Base-by-base conservation (phyloP, 306 rosid species). In the Urtica urens region DNA sequence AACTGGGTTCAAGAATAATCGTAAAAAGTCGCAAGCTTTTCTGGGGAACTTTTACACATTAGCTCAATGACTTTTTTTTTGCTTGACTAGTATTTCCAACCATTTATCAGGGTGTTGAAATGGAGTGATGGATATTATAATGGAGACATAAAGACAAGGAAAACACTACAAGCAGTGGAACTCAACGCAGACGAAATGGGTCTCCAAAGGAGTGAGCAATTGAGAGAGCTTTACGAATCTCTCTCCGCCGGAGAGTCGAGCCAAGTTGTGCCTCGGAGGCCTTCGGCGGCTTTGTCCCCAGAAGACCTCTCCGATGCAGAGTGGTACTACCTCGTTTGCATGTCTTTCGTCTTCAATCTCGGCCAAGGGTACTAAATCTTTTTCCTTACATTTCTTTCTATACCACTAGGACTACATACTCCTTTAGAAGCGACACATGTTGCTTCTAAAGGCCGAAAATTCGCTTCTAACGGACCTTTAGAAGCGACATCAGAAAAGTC, bases 311-410 rank as follows among this genome's bases (percentile, higher is more conserved):
- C 90, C 10, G 86, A 82, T 59, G 65, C 96, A 0, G 96, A 86
- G 62, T 86, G 96, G 96, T 86, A 82, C 46, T 86, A 86, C 81
- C 77, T 86, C 65, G 93, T 86, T 57, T 86, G 96, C 72, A 82
- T 86, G 93, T 86, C 96, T 45, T 86, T 86, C 21, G 60, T 63
- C 38, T 86, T 79, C 83, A 68, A 82, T 60, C 49, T 66, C 60
- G 96, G 93, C 67, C 81, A 82, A 68, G 96, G 93, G 96, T 86
- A 75, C 64, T 18, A 39, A 26, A 51, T 62, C 23, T n/a, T n/a
- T n/a, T n/a, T n/a, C n/a, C n/a, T n/a, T n/a, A n/a, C n/a, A n/a
- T n/a, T n/a, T n/a, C n/a, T n/a, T n/a, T n/a, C n/a, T n/a, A n/a
- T n/a, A n/a, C n/a, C n/a, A n/a, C n/a, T n/a, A n/a, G n/a, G n/a